These are phyloP conservation scores for Phytophthora constricta DNA, from an alignment of 352 stramenopile species.

Conservation along the genomic window DNA sequence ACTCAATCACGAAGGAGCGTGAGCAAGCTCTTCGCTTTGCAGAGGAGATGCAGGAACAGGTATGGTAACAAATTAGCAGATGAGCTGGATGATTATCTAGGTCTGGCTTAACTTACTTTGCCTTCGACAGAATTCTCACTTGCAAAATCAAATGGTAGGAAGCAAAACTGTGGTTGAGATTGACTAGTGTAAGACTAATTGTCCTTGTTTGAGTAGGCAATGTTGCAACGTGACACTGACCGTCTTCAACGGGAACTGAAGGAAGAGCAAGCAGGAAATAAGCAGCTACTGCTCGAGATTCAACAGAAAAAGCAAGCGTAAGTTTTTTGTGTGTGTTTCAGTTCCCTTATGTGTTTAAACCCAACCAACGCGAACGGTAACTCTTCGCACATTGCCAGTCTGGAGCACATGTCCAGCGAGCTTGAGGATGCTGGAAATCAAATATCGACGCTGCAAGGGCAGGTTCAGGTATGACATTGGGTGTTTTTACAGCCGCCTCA, in stretches of 20 bases:
- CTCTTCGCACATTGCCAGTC: constrained; percentile 20
- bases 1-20: constrained; percentile 21
- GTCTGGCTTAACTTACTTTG: neutral
- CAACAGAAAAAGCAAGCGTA: constrained; percentile 49
- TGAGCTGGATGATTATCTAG: no score
- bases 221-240: constrained; percentile 36
- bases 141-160: constrained; percentile 34
- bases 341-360: neutral
- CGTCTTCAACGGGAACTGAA: constrained; percentile 44
- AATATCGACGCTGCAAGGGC: constrained; percentile 50
- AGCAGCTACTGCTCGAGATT: constrained; percentile 35
- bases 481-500: neutral
- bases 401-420: constrained; percentile 42
- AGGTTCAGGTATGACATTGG: constrained; percentile 50
- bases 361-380: neutral
- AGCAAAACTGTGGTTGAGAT: neutral
- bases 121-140: constrained; percentile 30
- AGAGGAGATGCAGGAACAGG: constrained; percentile 36
- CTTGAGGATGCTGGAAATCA: constrained; percentile 44
- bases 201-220: constrained; percentile 25
- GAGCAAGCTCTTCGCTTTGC: constrained; percentile 30
- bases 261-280: constrained; percentile 41
- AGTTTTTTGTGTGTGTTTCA: constrained; percentile 11
- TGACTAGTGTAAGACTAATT: neutral
- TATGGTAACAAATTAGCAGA: no score